Evolutionary conservation across 2,329 filamentous ascomycete species (phyloP).

Genomic region (Aspergillus sp.): DNA sequence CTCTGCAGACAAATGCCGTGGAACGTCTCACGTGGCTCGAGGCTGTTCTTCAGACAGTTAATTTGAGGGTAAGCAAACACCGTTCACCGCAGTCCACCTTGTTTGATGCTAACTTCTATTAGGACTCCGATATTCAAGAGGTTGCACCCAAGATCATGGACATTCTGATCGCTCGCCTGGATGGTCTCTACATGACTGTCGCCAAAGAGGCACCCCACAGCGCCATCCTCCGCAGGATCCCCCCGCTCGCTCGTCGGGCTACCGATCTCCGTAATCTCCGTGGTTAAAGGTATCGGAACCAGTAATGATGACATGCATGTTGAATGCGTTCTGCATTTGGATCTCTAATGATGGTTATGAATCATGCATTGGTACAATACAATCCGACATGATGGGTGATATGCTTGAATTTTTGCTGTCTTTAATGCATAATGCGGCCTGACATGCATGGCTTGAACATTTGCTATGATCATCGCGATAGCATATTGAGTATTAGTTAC

Average conservation of each 20-base stretch:
- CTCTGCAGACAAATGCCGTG: slow-evolving; percentile 52
- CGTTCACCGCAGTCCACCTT: not conserved
- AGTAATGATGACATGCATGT: slow-evolving; percentile 2
- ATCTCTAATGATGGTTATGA: slow-evolving; percentile 13
- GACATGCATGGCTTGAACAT: not conserved
- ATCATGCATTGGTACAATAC: slow-evolving; percentile 10
- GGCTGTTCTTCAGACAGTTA: slow-evolving; percentile 54
- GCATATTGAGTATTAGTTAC: not conserved
- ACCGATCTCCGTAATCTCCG: slow-evolving; percentile 37
- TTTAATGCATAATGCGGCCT: not conserved
- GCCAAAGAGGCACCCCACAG: slow-evolving; percentile 53
- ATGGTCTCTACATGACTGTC: slow-evolving; percentile 57
- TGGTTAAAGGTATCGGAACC: slow-evolving; percentile 4
- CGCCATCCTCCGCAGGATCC: slow-evolving; percentile 53
- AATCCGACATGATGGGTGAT: not conserved
- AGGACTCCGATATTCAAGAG: slow-evolving; percentile 57
- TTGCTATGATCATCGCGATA: slow-evolving; percentile 4
- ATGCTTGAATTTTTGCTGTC: not conserved
- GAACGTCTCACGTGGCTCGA: slow-evolving; percentile 61
- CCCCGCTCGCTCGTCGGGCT: slow-evolving; percentile 45
- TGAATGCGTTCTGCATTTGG: slow-evolving; percentile 5
- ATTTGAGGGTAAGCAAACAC: slow-evolving; percentile 50
- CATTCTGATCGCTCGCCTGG: slow-evolving; percentile 57
- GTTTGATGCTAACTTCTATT: slow-evolving; percentile 10
- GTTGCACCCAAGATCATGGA: slow-evolving; percentile 61